Base-by-base conservation (phyloP, 1,284 basidiomycete species). In the Rhodotorula mucilaginosa region DNA sequence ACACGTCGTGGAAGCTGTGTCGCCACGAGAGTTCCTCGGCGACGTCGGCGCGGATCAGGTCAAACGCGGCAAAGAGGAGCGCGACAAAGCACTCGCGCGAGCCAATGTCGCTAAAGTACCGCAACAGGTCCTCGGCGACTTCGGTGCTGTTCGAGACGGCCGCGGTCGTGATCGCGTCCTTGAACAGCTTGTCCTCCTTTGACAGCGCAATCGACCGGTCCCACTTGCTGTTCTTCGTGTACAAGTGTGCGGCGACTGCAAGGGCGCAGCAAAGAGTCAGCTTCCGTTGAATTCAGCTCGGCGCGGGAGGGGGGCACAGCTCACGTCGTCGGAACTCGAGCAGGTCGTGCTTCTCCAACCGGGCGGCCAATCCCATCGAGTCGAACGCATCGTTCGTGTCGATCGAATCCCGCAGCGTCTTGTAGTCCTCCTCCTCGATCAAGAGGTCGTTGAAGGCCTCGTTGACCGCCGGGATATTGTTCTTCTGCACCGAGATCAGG, bases 331-430 rank as follows among this genome's bases (percentile, higher is more conserved):
- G 87, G 88, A 99, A 99, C 81, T 99, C 97, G 52, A 99, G 86
- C 58, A 99, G 85, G 70, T 92, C 91, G 80, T 98, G 95, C 77
- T 87, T 88, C 83, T 97, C 92, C 70, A 99, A 83, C 61, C 91
- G 87, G 78, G 87, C 87, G 4, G 97, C 96, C 46, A 99, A 88
- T 61, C 85, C 87, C 75, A 95, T 88, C 74, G 92, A 92, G 83
- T 99, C 93, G 85, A 97, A 99, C 83, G 97, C 97, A 83, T 98
- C 94, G 79, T 96, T 95, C 81, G 92, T 93, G 82, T 98, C 95
- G 74, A 99, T 93, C 31, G 92, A 94, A 80, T 93, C 93, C 19
- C 97, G 89, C 15, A 99, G 86, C 1, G 95, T 97, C 82, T 96
- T 93, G 84, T 93, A 94, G 82, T 99, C 96, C 82, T 99, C 97